Evolutionary conservation across 805 yeast genomes (phyloP), one percentile per base, ranked within the genome.

Genomic region (Nakazawaea peltata): DNA sequence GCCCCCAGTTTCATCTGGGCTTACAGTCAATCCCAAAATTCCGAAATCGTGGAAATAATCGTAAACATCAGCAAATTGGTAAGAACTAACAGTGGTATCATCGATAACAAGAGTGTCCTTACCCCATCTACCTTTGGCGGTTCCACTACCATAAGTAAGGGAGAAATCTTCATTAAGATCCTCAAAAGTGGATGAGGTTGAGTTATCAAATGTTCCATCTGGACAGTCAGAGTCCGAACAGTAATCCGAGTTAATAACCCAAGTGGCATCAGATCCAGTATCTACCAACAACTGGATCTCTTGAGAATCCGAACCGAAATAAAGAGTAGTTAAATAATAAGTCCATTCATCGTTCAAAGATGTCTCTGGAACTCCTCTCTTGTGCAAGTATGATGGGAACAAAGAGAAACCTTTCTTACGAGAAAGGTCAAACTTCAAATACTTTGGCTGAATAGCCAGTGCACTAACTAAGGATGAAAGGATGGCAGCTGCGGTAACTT

Each of bases 231-330:
- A 37, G n/a, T 23, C 13, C 9, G 16, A 11, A 17, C 39, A 36
- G 46, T 74, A 75, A 28, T 56, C 46, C 2, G 67, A 50, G 19
- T 65, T 60, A 40, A 71, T 63, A 16, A 80, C 72, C 83, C 84
- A 80, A 18, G 82, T 56, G 49, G 81, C 90, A 0, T 82, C 68
- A 0, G 87, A 79, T 2, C 90, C 92, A 1, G 90, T 81, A 47
- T 81, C 92, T 12, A 81, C 51, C 26, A 78, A 52, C 8, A 81
- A 73, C 9, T 61, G 61, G 5, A 79, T 60, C 11, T 59, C 51
- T 46, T 79, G 80, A 1, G 61, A 48, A 1, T 77, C 69, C 0
- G 83, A 70, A 4, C 92, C 90, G 15, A 81, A 50, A 17, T 53
- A 45, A 22, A 73, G 40, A 4, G 56, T 56, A 2, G 67, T 70